phyloP scores from a whole-genome alignment of 75 land plant species.

The Pseudotsuga menziesii region DNA sequence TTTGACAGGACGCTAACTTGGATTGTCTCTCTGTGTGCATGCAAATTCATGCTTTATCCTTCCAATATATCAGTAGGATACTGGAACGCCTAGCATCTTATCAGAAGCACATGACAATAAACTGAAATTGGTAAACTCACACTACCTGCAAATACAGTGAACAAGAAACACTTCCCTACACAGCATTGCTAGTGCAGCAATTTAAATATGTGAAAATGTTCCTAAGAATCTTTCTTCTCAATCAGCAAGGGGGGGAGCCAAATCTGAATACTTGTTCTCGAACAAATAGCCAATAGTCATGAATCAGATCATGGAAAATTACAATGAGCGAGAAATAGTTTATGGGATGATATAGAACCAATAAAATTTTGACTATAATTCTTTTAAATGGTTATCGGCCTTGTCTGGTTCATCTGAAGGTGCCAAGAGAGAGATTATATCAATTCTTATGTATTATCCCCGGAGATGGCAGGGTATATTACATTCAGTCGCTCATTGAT shows the following conservation, averaged over 20 bases:
- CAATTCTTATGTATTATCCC: no score
- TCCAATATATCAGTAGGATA: neutral
- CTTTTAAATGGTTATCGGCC: neutral
- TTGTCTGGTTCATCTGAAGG: neutral
- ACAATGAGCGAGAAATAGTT: neutral
- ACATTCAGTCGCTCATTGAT: no score
- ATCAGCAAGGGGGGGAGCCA: neutral
- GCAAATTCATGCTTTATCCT: neutral
- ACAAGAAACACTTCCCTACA: neutral
- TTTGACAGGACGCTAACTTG: slow-evolving; percentile 15
- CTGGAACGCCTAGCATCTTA: neutral
- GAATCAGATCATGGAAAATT: neutral
- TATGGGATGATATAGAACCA: neutral
- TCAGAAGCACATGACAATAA: neutral
- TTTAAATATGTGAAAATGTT: neutral
- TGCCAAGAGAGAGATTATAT: no score
- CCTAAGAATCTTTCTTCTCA: neutral
- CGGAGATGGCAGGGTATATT: no score
- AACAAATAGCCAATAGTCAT: neutral
- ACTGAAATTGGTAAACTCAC: neutral
- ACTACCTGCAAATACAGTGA: neutral
- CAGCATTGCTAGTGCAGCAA: neutral
- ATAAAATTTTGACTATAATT: neutral
- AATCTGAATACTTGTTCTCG: neutral
- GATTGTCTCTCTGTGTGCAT: neutral